Evolutionary conservation across 805 yeast genomes (phyloP), one percentile per base, ranked within the genome.

Genomic region (Wickerhamiella nectarea): DNA sequence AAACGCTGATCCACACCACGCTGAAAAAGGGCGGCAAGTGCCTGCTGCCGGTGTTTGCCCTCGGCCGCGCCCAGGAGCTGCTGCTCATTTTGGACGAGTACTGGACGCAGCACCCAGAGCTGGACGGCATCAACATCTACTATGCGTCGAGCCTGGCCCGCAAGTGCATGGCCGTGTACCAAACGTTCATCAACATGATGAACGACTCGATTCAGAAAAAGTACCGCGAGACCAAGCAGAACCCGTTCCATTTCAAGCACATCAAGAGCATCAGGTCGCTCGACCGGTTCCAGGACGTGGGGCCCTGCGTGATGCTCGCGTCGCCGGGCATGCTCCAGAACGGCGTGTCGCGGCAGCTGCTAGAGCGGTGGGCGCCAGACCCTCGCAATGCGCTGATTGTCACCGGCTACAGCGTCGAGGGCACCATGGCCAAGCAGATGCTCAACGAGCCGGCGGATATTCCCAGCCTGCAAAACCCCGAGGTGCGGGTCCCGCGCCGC

Each of bases 321-420:
- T 77, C 94, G 36, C 99, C 99, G 0, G 99, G 99, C 59, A 91
- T 91, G 99, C 68, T 91, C 39, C 98, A 89, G 60, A 87, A 82
- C 58, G 99, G 99, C 49, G 78, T 87, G 2, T 85, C 96, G 0
- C 70, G 99, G 53, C 91, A 82, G 53, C 67, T 91, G 17, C 69
- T 91, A 22, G 99, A 91, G 57, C 75, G 80, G 59, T 91, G 99
- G 99, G 87, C 94, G 4, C 98, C 99, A 0, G 97, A 91, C 55
- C 81, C 93, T 2, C 80, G 84, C 56, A 91, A 91, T 54, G 68
- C 93, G 2, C 77, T 86, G 20, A 73, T 91, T 18, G 63, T 91
- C 58, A 91, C 99, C 0, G 99, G 99, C 66, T 91, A 91, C 61
- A 87, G 97, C 6, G 94, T 91, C 7, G 99, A 91, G 58, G 99